Evolutionary conservation across 2,329 filamentous ascomycete genomes (phyloP).

Genomic region (Thermothelomyces thermophilus): DNA sequence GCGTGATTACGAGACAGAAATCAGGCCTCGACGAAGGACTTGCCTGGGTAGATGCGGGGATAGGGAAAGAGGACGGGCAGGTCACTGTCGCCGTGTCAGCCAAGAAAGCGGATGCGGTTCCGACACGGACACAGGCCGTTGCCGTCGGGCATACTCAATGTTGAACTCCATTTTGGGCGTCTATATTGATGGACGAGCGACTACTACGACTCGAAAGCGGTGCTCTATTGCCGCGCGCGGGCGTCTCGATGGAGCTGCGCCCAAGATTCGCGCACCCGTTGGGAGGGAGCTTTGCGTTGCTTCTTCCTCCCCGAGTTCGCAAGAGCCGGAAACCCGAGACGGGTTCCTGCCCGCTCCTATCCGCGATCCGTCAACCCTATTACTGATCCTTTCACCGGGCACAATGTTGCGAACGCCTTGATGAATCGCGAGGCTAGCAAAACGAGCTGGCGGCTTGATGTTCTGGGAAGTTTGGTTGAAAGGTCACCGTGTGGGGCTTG

Average conservation of each 20-base stretch:
- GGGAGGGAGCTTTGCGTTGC: neutral
- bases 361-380: too few species aligned
- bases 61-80: slow-evolving; percentile 53
- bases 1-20: neutral
- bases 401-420: neutral
- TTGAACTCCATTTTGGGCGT: slow-evolving; percentile 43
- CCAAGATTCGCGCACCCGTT: neutral
- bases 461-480: slow-evolving; percentile 1
- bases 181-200: neutral
- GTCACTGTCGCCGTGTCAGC: slow-evolving; percentile 35
- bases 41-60: slow-evolving; percentile 52
- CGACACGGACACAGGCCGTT: neutral
- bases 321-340: neutral
- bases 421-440: neutral
- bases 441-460: neutral
- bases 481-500: slow-evolving; percentile 5
- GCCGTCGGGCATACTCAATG: slow-evolving; percentile 37
- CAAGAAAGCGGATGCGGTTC: neutral
- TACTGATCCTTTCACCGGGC: too few species aligned
- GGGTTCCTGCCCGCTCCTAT: neutral
- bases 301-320: neutral
- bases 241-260: neutral
- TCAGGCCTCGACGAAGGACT: slow-evolving; percentile 15
- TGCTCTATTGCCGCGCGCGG: neutral
- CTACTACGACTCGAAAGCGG: neutral